Conservation (phyloP, 1,284 basidiomycete species). For the Apiotrichum domesticum region DNA sequence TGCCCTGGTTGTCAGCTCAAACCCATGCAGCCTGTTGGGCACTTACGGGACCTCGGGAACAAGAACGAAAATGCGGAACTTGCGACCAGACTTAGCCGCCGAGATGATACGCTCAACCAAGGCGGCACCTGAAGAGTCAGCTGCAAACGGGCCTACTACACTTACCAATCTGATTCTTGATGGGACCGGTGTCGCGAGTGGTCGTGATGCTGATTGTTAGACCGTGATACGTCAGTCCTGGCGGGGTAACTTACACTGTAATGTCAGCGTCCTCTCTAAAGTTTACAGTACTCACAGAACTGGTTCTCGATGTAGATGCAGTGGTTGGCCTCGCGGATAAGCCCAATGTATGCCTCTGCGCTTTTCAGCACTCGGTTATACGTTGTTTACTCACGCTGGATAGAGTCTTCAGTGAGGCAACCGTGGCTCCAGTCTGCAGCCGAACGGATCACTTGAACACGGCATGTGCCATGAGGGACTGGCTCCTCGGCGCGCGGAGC, state of each 20-base stretch:
- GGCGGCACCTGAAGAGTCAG: constrained; percentile 51
- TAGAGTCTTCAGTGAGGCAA: constrained; percentile 72
- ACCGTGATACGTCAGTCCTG: constrained; percentile 15
- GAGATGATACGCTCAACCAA: constrained; percentile 72
- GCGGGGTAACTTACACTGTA: background rate
- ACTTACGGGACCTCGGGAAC: constrained; percentile 58
- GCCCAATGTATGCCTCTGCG: constrained; percentile 59
- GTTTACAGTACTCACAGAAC: constrained; percentile 63
- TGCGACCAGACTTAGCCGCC: constrained; percentile 63
- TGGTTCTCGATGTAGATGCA: constrained; percentile 94
- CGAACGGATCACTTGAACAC: constrained; percentile 56
- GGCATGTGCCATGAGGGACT: constrained; percentile 35
- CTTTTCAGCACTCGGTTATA: background rate
- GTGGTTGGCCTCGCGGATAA: constrained; percentile 77
- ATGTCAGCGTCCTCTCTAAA: too few relatives aligned
- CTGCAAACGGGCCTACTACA: background rate
- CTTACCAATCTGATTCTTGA: constrained; percentile 69
- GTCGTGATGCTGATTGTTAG: constrained; percentile 61
- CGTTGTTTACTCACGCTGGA: constrained; percentile 63
- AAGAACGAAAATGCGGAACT: constrained; percentile 71
- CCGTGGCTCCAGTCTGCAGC: constrained; percentile 89
- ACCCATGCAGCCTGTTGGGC: background rate
- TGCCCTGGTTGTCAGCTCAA: constrained; percentile 18
- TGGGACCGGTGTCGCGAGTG: constrained; percentile 56
- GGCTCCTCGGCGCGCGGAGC: constrained; percentile 35